These are phyloP conservation scores for Geosmithia putterillii DNA, from an alignment of 2,329 filamentous ascomycete genomes.

Conservation along the genomic window DNA sequence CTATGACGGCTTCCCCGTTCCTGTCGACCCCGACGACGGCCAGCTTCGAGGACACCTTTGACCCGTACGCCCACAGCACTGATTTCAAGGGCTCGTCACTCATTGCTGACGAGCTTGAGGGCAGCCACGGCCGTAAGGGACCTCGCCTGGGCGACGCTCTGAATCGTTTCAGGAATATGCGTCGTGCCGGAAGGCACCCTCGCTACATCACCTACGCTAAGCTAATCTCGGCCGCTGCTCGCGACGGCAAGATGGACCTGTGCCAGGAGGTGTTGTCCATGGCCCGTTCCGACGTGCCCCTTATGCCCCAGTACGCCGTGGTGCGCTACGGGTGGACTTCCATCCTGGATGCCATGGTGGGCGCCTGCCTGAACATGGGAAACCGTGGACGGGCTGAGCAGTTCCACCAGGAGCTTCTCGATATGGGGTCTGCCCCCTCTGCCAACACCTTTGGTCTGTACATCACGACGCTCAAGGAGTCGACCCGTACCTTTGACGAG, in stretches of 20 bases:
- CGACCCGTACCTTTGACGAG: constrained; percentile 94
- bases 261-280: constrained; percentile 81
- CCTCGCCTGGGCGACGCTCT: constrained; percentile 71
- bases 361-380: constrained; percentile 74
- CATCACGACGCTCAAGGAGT: constrained; percentile 98
- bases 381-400: constrained; percentile 71
- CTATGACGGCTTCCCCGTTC: constrained; percentile 32
- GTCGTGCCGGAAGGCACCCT: constrained; percentile 79
- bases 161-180: constrained; percentile 80
- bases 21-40: constrained; percentile 43
- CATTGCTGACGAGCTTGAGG: constrained; percentile 84
- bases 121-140: constrained; percentile 58
- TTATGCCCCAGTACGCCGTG: constrained; percentile 69
- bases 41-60: constrained; percentile 69
- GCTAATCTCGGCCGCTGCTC: constrained; percentile 80
- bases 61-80: constrained; percentile 81
- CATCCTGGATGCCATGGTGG: constrained; percentile 93
- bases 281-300: constrained; percentile 79
- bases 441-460: constrained; percentile 97
- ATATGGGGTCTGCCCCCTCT: constrained; percentile 82
- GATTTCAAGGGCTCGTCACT: constrained; percentile 88
- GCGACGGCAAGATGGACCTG: constrained; percentile 68
- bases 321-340: constrained; percentile 94
- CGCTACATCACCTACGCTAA: constrained; percentile 96
- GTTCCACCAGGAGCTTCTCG: constrained; percentile 78